These are phyloP conservation scores for Rhynchospora pubera DNA, from an alignment of 176 grass and related monocot species.

Conservation along the genomic window DNA sequence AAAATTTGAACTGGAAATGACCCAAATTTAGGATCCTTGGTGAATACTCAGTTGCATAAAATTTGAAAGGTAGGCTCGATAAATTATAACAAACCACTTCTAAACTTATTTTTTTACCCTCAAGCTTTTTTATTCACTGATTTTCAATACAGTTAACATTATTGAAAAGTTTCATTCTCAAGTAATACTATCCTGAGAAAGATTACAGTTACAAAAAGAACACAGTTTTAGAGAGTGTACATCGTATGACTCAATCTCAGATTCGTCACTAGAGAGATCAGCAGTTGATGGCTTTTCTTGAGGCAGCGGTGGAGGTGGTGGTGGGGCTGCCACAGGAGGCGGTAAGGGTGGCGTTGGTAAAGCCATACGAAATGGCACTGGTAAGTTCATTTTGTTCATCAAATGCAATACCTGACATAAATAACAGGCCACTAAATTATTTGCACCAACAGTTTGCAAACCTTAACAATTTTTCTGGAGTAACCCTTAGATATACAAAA, in stretches of 20 bases:
- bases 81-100: neutral
- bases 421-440: neutral
- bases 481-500: neutral
- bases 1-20: neutral
- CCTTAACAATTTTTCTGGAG: neutral
- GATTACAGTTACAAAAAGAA: neutral
- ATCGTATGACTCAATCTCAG: conserved; percentile 96
- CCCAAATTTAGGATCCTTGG: neutral
- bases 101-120: neutral
- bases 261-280: conserved; percentile 84
- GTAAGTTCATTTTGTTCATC: conserved; percentile 99
- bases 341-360: conserved; percentile 82
- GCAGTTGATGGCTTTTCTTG: conserved; percentile 27
- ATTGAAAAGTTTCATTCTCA: neutral
- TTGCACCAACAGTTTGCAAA: neutral
- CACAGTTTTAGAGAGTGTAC: conserved; percentile 26
- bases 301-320: conserved; percentile 35
- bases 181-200: neutral
- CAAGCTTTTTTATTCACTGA: neutral
- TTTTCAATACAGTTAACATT: neutral
- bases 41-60: neutral
- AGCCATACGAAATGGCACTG: conserved; percentile 93
- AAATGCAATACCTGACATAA: conserved; percentile 72
- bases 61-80: neutral
- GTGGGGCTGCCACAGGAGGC: conserved; percentile 40